Percentiles rank a stretch among this genome's conserved stretches.
phyloP scores from a whole-genome alignment of 345 rosid species.

The Draba incana region DNA sequence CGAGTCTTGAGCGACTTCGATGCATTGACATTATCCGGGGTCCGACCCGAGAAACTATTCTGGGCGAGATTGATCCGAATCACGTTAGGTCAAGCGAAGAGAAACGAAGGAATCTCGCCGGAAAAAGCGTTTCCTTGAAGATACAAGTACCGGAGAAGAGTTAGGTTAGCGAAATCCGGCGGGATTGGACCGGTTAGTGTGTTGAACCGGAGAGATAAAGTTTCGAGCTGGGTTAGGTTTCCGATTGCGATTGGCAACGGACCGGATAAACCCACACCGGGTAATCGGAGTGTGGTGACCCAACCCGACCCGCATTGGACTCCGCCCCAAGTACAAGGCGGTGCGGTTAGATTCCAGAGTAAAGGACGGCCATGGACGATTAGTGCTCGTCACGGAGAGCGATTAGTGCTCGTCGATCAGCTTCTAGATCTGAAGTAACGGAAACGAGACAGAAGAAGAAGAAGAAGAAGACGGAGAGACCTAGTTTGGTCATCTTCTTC shows the following conservation, averaged over 20 bases:
- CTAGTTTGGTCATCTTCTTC: slow-evolving; percentile 38
- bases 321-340: slow-evolving; percentile 83
- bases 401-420: slow-evolving; percentile 72
- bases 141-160: slow-evolving; percentile 66
- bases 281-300: slow-evolving; percentile 64
- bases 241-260: slow-evolving; percentile 70
- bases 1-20: slow-evolving; percentile 61
- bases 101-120: slow-evolving; percentile 71
- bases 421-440: slow-evolving; percentile 67
- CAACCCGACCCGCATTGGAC: slow-evolving; percentile 57
- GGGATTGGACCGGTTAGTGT: slow-evolving; percentile 69
- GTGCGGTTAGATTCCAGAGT: slow-evolving; percentile 64
- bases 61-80: slow-evolving; percentile 69
- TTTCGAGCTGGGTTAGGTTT: slow-evolving; percentile 68
- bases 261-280: slow-evolving; percentile 77
- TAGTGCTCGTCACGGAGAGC: slow-evolving; percentile 69
- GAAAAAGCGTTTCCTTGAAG: slow-evolving; percentile 71
- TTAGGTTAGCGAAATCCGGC: slow-evolving; percentile 61
- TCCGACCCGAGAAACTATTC: slow-evolving; percentile 70
- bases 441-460: slow-evolving; percentile 17
- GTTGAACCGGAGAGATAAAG: slow-evolving; percentile 82
- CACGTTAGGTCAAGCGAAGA: slow-evolving; percentile 61
- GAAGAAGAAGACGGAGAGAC: slow-evolving; percentile 32
- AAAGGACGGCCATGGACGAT: slow-evolving; percentile 71
- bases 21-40: slow-evolving; percentile 55